A percentile compares a stretch with the other conserved stretches of the same genome.
These are phyloP conservation scores for Cronartium quercuum DNA, from an alignment of 1,284 basidiomycete genomes.

Conservation along the genomic window DNA sequence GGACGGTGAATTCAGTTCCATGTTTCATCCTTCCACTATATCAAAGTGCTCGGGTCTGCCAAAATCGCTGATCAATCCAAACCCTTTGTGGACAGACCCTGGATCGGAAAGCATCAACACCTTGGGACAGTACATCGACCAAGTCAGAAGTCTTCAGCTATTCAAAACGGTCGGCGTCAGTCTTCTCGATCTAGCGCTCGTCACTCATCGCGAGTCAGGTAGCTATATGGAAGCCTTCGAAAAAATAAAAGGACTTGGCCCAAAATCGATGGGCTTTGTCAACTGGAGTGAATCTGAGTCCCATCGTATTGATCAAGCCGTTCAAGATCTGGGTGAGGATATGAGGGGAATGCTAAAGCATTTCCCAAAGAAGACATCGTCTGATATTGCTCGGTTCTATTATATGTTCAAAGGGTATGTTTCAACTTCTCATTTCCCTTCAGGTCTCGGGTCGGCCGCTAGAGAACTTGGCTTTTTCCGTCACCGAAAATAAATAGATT, in stretches of 20 bases:
- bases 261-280: conserved; percentile 21
- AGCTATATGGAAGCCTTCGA: conserved; percentile 1
- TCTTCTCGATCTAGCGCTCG: conserved; percentile 20
- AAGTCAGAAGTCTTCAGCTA: not conserved
- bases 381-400: conserved; percentile 22
- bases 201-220: not conserved
- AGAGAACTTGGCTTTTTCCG: too few species aligned
- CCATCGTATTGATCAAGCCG: conserved; percentile 16
- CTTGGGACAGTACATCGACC: conserved; percentile 18
- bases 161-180: conserved; percentile 20
- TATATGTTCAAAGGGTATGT: conserved; percentile 40
- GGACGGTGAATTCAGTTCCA: conserved; percentile 1
- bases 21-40: not conserved
- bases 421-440: not conserved
- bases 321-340: conserved; percentile 31
- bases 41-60: not conserved
- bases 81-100: not conserved
- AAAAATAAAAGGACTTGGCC: conserved; percentile 3
- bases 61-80: not conserved
- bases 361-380: conserved; percentile 27
- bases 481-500: too few species aligned
- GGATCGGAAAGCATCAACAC: not conserved
- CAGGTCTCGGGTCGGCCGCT: not conserved
- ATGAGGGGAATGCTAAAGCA: conserved; percentile 24
- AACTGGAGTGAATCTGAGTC: conserved; percentile 37